phyloP scores from a whole-genome alignment of 1,139 yeast genomes.

The Pichia sp. region DNA sequence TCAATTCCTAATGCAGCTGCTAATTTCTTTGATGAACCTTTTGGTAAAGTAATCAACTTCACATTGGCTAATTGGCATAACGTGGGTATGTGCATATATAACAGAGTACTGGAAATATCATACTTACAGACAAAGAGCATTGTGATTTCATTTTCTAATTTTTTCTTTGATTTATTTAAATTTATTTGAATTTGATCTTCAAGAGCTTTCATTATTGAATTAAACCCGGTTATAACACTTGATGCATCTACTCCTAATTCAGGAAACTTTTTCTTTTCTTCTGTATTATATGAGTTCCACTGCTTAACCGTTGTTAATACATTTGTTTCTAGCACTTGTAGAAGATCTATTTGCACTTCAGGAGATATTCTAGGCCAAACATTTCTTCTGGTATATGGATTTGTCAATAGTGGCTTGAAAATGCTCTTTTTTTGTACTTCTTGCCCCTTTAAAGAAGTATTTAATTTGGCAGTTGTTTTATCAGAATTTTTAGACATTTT shows the following conservation, averaged over 20 bases:
- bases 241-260: conserved; percentile 32
- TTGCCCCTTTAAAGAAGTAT: conserved; percentile 13
- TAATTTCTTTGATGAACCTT: conserved; percentile 41
- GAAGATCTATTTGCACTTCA: conserved; percentile 37
- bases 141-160: conserved; percentile 27
- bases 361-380: conserved; percentile 53
- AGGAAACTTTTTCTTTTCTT: conserved; percentile 17
- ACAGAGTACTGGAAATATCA: conserved; percentile 48
- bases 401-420: conserved; percentile 59
- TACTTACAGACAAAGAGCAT: conserved; percentile 54
- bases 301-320: conserved; percentile 40
- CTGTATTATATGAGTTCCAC: conserved; percentile 30
- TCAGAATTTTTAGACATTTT: not conserved
- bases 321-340: conserved; percentile 39
- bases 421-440: conserved; percentile 30
- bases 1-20: conserved; percentile 34
- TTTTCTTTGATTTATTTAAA: conserved; percentile 14
- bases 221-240: conserved; percentile 49
- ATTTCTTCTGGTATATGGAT: conserved; percentile 52
- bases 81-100: conserved; percentile 53
- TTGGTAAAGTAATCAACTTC: conserved; percentile 55
- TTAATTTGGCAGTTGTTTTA: not conserved
- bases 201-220: conserved; percentile 47
- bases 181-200: conserved; percentile 45
- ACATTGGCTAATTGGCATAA: conserved; percentile 50